Percentiles rank a stretch among this genome's conserved stretches.
Evolutionary conservation across 225 moss, liverwort and hornwort species (phyloP).

Genomic region (Neckera pumila): DNA sequence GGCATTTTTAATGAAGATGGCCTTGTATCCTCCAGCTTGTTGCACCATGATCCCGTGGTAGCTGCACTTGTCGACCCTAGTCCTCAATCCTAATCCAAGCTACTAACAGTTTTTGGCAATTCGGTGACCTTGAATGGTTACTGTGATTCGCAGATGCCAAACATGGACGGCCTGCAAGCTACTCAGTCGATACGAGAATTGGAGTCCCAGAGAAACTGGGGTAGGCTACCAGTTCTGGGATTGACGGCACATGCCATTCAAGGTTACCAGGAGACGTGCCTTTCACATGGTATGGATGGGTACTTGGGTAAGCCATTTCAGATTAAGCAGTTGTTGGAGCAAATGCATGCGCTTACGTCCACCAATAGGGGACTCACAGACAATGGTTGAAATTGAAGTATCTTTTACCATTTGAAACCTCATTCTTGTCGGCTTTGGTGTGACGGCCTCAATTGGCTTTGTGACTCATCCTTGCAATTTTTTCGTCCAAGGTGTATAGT

Average conservation of each 20-base stretch:
- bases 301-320: slow-evolving; percentile 69
- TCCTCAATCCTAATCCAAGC: background rate
- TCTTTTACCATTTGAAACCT: background rate
- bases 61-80: background rate
- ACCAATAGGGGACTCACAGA: background rate
- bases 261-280: slow-evolving; percentile 55
- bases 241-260: slow-evolving; percentile 71
- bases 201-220: slow-evolving; percentile 30
- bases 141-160: slow-evolving; percentile 53
- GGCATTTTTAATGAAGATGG: background rate
- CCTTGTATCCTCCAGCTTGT: background rate
- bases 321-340: slow-evolving; percentile 39
- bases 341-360: slow-evolving; percentile 29
- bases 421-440: background rate
- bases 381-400: background rate
- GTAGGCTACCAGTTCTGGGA: slow-evolving; percentile 47
- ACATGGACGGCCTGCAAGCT: slow-evolving; percentile 67
- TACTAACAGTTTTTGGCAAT: background rate
- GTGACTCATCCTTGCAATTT: slow-evolving; percentile 5
- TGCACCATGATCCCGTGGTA: background rate
- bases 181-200: slow-evolving; percentile 37
- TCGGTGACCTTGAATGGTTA: background rate
- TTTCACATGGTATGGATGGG: slow-evolving; percentile 17
- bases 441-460: background rate
- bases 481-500: background rate